phyloP scores from a whole-genome alignment of 192 early-diverging fungal species.

The Paraglomus occultum region DNA sequence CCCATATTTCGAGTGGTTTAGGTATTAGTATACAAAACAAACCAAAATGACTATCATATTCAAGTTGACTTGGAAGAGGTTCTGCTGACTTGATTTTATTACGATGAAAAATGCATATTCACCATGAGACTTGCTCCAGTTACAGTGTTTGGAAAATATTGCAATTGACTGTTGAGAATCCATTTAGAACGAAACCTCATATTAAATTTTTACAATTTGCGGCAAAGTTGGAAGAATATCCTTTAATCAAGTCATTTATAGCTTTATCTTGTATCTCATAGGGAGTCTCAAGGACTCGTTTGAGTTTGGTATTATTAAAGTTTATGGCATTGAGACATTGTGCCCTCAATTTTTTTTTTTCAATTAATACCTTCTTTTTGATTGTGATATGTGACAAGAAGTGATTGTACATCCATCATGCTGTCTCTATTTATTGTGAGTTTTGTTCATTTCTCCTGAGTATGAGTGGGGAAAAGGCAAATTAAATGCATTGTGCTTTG shows the following conservation, averaged over 20 bases:
- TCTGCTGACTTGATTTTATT: neutral
- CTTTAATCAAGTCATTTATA: conserved; percentile 20
- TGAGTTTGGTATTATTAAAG: no score
- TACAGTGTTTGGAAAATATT: conserved; percentile 17
- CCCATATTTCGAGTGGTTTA: conserved; percentile 8
- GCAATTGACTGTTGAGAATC: conserved; percentile 8
- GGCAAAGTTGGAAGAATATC: conserved; percentile 6
- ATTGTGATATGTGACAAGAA: neutral
- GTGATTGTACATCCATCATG: neutral
- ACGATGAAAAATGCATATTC: neutral
- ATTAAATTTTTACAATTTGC: conserved; percentile 3
- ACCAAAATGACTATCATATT: conserved; percentile 5
- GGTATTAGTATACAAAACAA: conserved; percentile 3
- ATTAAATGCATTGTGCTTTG: neutral
- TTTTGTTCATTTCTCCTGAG: neutral
- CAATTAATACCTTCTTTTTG: neutral
- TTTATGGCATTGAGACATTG: conserved; percentile 6
- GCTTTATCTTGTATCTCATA: conserved; percentile 18
- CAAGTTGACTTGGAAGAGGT: neutral
- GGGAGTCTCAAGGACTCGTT: neutral
- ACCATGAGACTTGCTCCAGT: neutral
- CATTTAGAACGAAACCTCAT: neutral
- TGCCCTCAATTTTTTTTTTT: neutral
- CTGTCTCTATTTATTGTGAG: neutral
- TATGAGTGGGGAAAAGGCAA: conserved; percentile 6